A percentile compares a stretch with the other conserved stretches of the same genome.
Evolutionary conservation across 352 stramenopile species (phyloP).

Genomic region (Phytopythium litorale): DNA sequence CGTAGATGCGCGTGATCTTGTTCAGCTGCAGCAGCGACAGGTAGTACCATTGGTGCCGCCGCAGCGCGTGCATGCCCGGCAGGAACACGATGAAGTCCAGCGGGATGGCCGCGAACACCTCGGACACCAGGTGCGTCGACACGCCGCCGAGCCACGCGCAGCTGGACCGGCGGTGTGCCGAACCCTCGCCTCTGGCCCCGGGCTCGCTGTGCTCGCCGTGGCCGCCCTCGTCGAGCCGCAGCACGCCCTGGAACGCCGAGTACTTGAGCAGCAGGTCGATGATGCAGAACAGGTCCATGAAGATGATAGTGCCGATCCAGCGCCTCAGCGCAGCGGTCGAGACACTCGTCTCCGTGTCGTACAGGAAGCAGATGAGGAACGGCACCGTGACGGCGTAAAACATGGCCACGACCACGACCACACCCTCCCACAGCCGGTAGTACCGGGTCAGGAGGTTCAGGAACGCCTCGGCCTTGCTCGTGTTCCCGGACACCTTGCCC

Average conservation of each 20-base stretch:
- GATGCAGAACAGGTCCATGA: conserved; percentile 51
- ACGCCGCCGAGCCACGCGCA: background rate
- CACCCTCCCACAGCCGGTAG: conserved; percentile 55
- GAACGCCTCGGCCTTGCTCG: conserved; percentile 44
- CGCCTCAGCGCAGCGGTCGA: conserved; percentile 8
- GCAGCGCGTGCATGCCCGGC: conserved; percentile 21
- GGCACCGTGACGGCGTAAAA: conserved; percentile 60
- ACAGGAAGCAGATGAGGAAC: conserved; percentile 57
- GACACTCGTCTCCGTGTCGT: conserved; percentile 23
- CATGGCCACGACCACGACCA: conserved; percentile 39
- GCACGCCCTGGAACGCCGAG: conserved; percentile 45
- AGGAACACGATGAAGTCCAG: conserved; percentile 53
- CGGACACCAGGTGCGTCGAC: conserved; percentile 14
- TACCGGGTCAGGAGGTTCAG: conserved; percentile 40
- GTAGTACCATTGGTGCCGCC: conserved; percentile 46
- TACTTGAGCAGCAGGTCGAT: conserved; percentile 49
- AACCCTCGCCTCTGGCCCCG: background rate
- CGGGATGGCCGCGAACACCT: conserved; percentile 34
- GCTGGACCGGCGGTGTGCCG: conserved; percentile 8
- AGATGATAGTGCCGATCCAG: conserved; percentile 34
- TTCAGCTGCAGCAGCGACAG: conserved; percentile 55
- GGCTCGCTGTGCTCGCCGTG: conserved; percentile 1
- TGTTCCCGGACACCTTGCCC: background rate
- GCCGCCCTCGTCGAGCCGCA: conserved; percentile 23
- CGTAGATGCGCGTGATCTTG: conserved; percentile 48